phyloP scores from a whole-genome alignment of 1,284 basidiomycete genomes.

The Pterula multifida region DNA sequence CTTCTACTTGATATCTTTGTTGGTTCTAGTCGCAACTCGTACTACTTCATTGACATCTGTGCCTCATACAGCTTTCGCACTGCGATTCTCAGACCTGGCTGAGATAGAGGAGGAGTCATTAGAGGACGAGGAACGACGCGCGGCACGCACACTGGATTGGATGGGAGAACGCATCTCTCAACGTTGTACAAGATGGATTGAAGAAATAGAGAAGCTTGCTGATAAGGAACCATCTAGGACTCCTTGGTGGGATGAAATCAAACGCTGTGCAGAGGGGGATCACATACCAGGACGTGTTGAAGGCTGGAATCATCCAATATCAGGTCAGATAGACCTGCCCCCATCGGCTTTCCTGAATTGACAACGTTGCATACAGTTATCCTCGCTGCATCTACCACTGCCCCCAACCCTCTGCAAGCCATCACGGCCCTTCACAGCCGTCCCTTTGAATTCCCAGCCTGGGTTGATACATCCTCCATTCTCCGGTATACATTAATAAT shows the following conservation, averaged over 20 bases:
- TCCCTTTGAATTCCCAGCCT: slow-evolving; percentile 52
- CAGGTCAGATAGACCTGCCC: slow-evolving; percentile 36
- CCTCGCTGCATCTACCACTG: slow-evolving; percentile 63
- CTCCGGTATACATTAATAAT: slow-evolving; percentile 65
- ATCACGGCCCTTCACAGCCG: slow-evolving; percentile 59
- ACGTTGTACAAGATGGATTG: slow-evolving; percentile 55
- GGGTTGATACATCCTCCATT: slow-evolving; percentile 55
- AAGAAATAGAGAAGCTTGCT: slow-evolving; percentile 33
- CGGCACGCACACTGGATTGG: slow-evolving; percentile 70
- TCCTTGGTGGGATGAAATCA: slow-evolving; percentile 78
- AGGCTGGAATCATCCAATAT: slow-evolving; percentile 75
- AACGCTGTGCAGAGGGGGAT: slow-evolving; percentile 64
- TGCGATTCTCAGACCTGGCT: slow-evolving; percentile 62
- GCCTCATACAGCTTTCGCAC: slow-evolving; percentile 53
- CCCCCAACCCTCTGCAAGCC: slow-evolving; percentile 66
- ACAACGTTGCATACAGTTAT: slow-evolving; percentile 37
- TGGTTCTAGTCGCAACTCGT: slow-evolving; percentile 68
- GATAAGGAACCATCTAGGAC: slow-evolving; percentile 30
- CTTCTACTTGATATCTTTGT: slow-evolving; percentile 9
- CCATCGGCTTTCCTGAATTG: not conserved
- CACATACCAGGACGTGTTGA: slow-evolving; percentile 45
- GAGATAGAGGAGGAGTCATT: slow-evolving; percentile 59
- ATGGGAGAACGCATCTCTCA: slow-evolving; percentile 55
- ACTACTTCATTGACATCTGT: slow-evolving; percentile 60
- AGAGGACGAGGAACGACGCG: slow-evolving; percentile 67